Evolutionary conservation across 163 green algal genomes (phyloP), one percentile per base, ranked within the genome.

Genomic region (Dunaliella salina): DNA sequence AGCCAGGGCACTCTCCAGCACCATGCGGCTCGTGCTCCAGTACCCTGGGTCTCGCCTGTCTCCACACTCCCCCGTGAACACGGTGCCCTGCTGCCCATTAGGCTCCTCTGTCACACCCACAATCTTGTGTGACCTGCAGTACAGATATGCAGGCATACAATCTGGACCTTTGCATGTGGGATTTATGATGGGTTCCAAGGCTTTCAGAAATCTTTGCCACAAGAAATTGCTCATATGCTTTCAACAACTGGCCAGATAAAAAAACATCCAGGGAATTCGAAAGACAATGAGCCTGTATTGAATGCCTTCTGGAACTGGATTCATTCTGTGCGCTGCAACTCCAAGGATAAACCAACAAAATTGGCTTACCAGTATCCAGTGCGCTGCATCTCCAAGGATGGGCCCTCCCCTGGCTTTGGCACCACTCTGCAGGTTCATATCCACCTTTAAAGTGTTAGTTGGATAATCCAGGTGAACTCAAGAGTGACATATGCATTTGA

Each of bases 1-100:
- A 29, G 24, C 98, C 40, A 50, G 88, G 0, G 88, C 96, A 1
- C 91, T 89, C 91, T 98, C 96, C 83, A 97, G 86, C 40, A 96
- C 80, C 94, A 98, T 94, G 69, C 93, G 90, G 13, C 88, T 88
- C 40, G 95, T 98, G 83, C 86, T 83, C 87, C 89, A 92, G 85
- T 95, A 95, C 59, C 90, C 90, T 0, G 86, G 83, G 86, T 93
- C 90, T 26, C 90, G 87, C 0, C 33, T 80, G 87, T 90, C 87
- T 30, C 86, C 82, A 83, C 86, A 88, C 25, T 40, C 0, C 12
- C 82, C 86, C 33, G 5, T 30, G 8, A 89, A 80, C 57, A 91
- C 88, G 50, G 86, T 81, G 13, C 86, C 87, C 81, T 75, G 24
- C 20, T 80, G 29, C 8, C 83, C 85, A 33, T 30, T 26, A 30